Evolutionary conservation across 805 yeast genomes (phyloP).

Genomic region (Yamadazyma scolyti): DNA sequence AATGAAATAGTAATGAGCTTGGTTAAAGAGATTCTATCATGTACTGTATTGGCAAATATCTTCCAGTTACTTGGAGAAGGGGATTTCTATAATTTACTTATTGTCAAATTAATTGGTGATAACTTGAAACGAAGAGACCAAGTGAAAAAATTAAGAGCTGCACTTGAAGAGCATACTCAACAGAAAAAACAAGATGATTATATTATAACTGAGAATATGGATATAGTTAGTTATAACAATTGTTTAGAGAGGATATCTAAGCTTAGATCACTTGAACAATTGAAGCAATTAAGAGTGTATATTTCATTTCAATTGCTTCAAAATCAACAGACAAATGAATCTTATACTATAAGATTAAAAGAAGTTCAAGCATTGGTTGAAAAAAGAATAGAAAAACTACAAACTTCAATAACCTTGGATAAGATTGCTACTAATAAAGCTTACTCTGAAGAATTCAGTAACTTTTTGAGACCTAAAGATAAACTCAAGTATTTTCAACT

Average conservation of each 20-base stretch:
- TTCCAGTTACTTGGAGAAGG: constrained; percentile 60
- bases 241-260: constrained; percentile 11
- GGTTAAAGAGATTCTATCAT: constrained; percentile 59
- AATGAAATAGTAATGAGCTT: constrained; percentile 50
- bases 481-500: constrained; percentile 44
- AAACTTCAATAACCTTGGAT: constrained; percentile 15
- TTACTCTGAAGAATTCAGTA: constrained; percentile 28
- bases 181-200: constrained; percentile 3
- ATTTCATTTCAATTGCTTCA: constrained; percentile 46
- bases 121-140: constrained; percentile 70
- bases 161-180: constrained; percentile 60
- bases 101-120: constrained; percentile 57
- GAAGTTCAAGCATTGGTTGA: constrained; percentile 11
- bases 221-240: constrained; percentile 13
- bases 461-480: constrained; percentile 15
- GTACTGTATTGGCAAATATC: constrained; percentile 47
- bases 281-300: constrained; percentile 47
- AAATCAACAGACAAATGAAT: constrained; percentile 1
- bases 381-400: constrained; percentile 10
- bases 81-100: constrained; percentile 69
- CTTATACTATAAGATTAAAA: constrained; percentile 4
- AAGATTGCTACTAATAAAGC: constrained; percentile 48
- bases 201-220: constrained; percentile 13
- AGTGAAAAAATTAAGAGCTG: constrained; percentile 67
- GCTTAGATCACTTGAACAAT: constrained; percentile 29